A percentile compares a stretch with the other conserved stretches of the same genome.
These are phyloP conservation scores for Aspergillus ellipticus DNA, from an alignment of 495 filamentous ascomycete species.

Conservation along the genomic window DNA sequence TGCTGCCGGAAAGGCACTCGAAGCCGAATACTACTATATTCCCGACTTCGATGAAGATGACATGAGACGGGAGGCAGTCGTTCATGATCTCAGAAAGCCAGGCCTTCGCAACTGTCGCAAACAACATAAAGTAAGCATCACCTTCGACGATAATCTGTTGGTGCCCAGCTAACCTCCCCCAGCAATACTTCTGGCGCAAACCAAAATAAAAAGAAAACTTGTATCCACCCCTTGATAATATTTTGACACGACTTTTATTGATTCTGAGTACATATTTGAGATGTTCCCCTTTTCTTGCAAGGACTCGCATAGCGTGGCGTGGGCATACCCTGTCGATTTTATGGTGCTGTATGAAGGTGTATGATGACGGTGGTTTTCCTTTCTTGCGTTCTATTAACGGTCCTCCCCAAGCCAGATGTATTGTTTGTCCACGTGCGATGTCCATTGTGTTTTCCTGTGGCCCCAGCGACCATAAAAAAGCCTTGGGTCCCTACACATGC, in stretches of 20 bases:
- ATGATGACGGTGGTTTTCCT: conserved; percentile 27
- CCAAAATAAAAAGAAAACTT: conserved; percentile 49
- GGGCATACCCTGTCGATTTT: conserved; percentile 45
- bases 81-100: conserved; percentile 79
- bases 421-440: conserved; percentile 11
- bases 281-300: conserved; percentile 27
- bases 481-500: neutral
- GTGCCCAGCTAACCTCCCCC: conserved; percentile 17
- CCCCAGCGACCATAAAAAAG: neutral
- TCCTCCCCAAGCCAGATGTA: conserved; percentile 10
- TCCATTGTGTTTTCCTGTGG: conserved; percentile 5
- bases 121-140: conserved; percentile 81
- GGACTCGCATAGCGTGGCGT: conserved; percentile 50
- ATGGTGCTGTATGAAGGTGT: conserved; percentile 33
- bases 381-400: conserved; percentile 7
- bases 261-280: conserved; percentile 45
- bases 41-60: conserved; percentile 81
- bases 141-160: conserved; percentile 1
- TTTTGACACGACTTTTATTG: conserved; percentile 9
- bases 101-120: conserved; percentile 85
- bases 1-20: conserved; percentile 87
- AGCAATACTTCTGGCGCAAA: conserved; percentile 96
- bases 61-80: conserved; percentile 77
- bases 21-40: conserved; percentile 98
- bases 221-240: conserved; percentile 1